Base-by-base conservation (phyloP, 129 eudicot species). In the Flaveria brownii region DNA sequence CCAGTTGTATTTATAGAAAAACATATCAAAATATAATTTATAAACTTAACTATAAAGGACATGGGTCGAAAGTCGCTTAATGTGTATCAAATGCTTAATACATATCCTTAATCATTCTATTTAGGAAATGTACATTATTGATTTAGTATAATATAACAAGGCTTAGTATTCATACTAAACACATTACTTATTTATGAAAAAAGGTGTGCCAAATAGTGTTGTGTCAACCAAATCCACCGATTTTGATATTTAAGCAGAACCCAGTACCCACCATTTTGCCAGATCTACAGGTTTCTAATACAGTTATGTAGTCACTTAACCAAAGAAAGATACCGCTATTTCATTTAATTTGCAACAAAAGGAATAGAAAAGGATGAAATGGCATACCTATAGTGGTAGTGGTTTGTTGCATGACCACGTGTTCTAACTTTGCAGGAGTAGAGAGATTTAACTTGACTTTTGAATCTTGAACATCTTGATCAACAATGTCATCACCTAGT, bases 301-400 rank as follows among this genome's bases (percentile, higher is more conserved):
- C 69, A 63, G 11, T 16, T 15, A 63, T 22, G 16, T 2, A 28
- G 69, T 33, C 20, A 43, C 71, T 68, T 30, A 28, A 69, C 12
- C 55, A 59, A 56, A 59, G 17, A 26, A 9, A 67, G 51, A 42
- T 41, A 39, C 3, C 50, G 17, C 26, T 43, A 56, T 55, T 64
- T 20, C 73, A 70, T 30, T 51, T 33, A 46, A 56, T 47, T 71
- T 13, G 66, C 66, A 71, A 50, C 17, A 17, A 30, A 72, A 14
- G 39, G 47, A 25, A 77, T 39, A 23, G n/a, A 42, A 47, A 68
- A 33, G 45, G 45, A 64, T 68, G 50, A 65, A 61, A 20, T 18
- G 20, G 33, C 81, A 80, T 87, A 90, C 96, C 90, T 74, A 77
- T 30, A 75, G 84, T 64, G n/a, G 90, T 61, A 75, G 83, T 64